Conservation (phyloP, 2,329 filamentous ascomycete genomes). For the Colletotrichum sp. region DNA sequence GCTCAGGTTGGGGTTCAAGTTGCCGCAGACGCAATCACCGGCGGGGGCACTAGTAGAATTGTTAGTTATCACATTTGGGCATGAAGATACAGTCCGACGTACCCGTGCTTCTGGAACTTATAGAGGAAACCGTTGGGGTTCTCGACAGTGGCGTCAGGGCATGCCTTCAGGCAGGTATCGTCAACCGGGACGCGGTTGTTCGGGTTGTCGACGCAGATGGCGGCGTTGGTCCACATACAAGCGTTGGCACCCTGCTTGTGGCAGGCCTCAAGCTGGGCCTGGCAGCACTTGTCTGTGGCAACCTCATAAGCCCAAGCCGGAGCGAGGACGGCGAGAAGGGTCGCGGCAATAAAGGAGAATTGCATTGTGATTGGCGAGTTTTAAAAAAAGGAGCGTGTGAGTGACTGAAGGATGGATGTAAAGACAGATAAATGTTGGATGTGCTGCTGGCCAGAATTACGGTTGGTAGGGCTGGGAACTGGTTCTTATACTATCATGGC, state of each 20-base stretch:
- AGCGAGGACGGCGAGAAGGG: background rate
- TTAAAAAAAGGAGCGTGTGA: background rate
- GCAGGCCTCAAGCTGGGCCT: background rate
- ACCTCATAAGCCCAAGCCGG: background rate
- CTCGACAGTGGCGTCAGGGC: background rate
- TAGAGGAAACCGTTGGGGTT: background rate
- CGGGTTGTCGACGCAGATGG: background rate
- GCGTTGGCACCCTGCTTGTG: background rate
- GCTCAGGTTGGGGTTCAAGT: background rate
- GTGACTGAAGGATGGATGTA: background rate
- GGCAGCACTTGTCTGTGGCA: background rate
- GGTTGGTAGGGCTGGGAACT: background rate
- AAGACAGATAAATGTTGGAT: background rate
- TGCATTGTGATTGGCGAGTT: background rate
- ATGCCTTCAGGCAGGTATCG: background rate
- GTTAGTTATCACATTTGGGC: background rate
- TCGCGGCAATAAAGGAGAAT: background rate
- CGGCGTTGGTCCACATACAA: background rate
- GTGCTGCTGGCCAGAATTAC: background rate
- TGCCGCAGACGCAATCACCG: background rate
- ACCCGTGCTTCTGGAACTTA: background rate
- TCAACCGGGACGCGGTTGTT: background rate
- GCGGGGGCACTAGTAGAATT: background rate
- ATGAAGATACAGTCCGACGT: background rate
- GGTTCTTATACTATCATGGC: background rate